Evolutionary conservation across 2,329 filamentous ascomycete species (phyloP).

Genomic region (Cladophialophora immunda): DNA sequence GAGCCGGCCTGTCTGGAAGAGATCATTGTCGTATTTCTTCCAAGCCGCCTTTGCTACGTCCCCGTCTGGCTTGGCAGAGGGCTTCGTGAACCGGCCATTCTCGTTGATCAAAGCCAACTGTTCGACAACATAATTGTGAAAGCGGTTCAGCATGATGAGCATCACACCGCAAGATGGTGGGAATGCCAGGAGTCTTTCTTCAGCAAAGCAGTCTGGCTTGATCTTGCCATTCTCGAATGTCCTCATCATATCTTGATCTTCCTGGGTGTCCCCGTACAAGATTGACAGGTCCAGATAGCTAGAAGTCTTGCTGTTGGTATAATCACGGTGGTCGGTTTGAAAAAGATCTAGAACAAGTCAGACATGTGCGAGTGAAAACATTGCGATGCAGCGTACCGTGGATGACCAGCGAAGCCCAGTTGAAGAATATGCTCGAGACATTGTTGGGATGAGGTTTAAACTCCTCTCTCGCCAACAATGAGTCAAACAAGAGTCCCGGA

Average conservation of each 20-base stretch:
- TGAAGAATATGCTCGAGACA: slow-evolving; percentile 75
- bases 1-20: slow-evolving; percentile 81
- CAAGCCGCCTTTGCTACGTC: slow-evolving; percentile 62
- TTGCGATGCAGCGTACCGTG: slow-evolving; percentile 61
- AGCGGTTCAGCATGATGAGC: slow-evolving; percentile 75
- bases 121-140: slow-evolving; percentile 86
- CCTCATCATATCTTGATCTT: slow-evolving; percentile 60
- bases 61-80: slow-evolving; percentile 58
- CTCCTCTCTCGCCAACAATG: slow-evolving; percentile 52
- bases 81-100: slow-evolving; percentile 76
- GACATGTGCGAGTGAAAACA: background rate
- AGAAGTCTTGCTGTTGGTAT: slow-evolving; percentile 70
- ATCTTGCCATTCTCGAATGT: slow-evolving; percentile 75
- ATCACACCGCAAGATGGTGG: slow-evolving; percentile 76
- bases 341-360: slow-evolving; percentile 65
- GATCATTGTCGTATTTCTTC: slow-evolving; percentile 77
- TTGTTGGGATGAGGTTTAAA: slow-evolving; percentile 71
- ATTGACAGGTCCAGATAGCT: slow-evolving; percentile 77
- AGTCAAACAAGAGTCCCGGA: slow-evolving; percentile 61
- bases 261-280: slow-evolving; percentile 70
- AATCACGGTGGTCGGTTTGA: slow-evolving; percentile 71
- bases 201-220: slow-evolving; percentile 76
- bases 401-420: slow-evolving; percentile 77
- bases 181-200: slow-evolving; percentile 74
- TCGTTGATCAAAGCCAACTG: slow-evolving; percentile 89